A percentile compares a stretch with the other conserved stretches of the same genome.
Evolutionary conservation across 164 flowering plant species (phyloP).

Genomic region (Vitis amurensis): DNA sequence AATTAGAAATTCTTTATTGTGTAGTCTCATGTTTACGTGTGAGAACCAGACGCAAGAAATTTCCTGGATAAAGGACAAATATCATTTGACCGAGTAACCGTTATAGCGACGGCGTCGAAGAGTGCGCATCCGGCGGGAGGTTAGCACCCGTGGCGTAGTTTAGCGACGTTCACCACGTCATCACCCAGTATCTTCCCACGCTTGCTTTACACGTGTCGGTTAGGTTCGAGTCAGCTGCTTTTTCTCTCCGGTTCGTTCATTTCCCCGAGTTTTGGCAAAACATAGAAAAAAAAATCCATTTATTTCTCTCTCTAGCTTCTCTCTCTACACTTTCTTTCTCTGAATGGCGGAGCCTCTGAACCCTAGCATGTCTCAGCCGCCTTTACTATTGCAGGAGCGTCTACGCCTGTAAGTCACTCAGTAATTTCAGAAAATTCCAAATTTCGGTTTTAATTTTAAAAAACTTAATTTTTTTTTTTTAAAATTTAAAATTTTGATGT

Average conservation of each 20-base stretch:
- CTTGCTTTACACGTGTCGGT: constrained; percentile 15
- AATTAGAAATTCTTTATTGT: too few relatives aligned
- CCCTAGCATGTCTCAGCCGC: constrained; percentile 35
- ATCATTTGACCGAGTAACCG: not conserved
- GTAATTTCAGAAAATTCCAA: too few relatives aligned
- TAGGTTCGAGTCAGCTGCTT: constrained; percentile 7
- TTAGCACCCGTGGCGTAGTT: not conserved
- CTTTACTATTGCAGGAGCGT: constrained; percentile 6
- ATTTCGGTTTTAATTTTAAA: too few relatives aligned
- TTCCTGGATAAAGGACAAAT: not conserved
- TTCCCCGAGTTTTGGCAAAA: constrained; percentile 13
- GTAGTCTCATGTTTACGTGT: not conserved
- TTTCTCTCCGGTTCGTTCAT: constrained; percentile 5
- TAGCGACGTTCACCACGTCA: constrained; percentile 18
- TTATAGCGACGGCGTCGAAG: not conserved
- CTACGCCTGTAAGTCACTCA: too few relatives aligned
- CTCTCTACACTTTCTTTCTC: constrained; percentile 5
- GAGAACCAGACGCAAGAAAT: not conserved
- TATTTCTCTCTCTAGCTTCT: constrained; percentile 6
- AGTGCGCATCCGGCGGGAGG: not conserved
- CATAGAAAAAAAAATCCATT: not conserved
- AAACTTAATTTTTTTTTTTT: too few relatives aligned
- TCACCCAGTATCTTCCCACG: not conserved
- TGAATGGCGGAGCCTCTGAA: constrained; percentile 22
- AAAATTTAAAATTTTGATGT: too few relatives aligned